Conservation (phyloP, 2,329 filamentous ascomycete genomes). For the Tolypocladium sp. region DNA sequence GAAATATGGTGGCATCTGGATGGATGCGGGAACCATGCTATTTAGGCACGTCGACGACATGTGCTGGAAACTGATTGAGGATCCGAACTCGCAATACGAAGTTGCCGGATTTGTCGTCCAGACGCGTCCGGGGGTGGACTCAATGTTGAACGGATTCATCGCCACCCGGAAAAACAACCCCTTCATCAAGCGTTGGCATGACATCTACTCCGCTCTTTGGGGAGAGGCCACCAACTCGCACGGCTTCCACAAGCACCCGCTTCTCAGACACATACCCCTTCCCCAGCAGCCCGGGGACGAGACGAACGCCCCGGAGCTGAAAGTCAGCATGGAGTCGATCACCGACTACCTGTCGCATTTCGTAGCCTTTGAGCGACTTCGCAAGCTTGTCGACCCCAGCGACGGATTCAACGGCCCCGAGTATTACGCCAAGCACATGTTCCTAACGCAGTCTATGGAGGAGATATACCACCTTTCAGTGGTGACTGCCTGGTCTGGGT, state of each 20-base stretch:
- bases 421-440: conserved; percentile 21
- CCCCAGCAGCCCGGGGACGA: not conserved
- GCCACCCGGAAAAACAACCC: conserved; percentile 28
- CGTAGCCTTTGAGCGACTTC: conserved; percentile 19
- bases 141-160: conserved; percentile 31
- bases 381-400: conserved; percentile 21
- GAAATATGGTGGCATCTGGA: conserved; percentile 31
- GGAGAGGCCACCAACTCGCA: conserved; percentile 17
- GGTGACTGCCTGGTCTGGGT: conserved; percentile 1
- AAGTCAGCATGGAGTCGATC: conserved; percentile 9
- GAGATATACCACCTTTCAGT: conserved; percentile 9
- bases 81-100: conserved; percentile 24
- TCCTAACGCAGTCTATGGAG: conserved; percentile 11
- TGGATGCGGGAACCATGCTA: conserved; percentile 32
- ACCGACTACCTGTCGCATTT: conserved; percentile 21
- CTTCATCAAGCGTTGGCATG: conserved; percentile 34
- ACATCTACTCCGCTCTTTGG: conserved; percentile 26
- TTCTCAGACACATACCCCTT: conserved; percentile 6
- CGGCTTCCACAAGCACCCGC: conserved; percentile 22
- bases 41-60: conserved; percentile 30
- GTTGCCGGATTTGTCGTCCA: conserved; percentile 1
- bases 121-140: not conserved
- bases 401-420: conserved; percentile 24
- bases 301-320: not conserved
- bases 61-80: conserved; percentile 30